Evolutionary conservation across 1,139 yeast species (phyloP), one percentile per base, ranked within the genome.

Genomic region (Hansenula lynferdii): DNA sequence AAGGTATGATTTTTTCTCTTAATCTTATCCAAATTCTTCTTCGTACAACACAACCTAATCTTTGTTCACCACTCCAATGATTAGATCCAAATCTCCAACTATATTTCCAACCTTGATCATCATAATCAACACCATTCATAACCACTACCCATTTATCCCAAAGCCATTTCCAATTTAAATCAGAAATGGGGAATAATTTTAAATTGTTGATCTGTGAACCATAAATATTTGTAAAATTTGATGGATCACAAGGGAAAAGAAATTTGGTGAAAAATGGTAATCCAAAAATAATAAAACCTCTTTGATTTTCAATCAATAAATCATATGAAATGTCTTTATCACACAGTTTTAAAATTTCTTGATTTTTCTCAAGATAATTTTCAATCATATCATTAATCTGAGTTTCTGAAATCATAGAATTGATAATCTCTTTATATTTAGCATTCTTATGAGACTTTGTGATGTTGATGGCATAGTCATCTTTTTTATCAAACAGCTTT

Each of bases 21-120:
- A 67, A 51, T 38, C 85, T 58, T 9, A 78, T 64, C 87, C 87
- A 81, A 2, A 79, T 58, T 36, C 89, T 57, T 42, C 84, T 59
- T 42, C 90, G 57, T 1, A 80, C 79, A 50, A 75, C 72, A 45
- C 68, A 69, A 5, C 79, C 79, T 43, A 73, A 62, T 30, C 71
- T 67, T 34, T 73, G 75, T 38, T 67, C 68, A 2, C 85, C 85
- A 50, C 73, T 72, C 90, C 90, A 82, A 37, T 65, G 58, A 8
- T 51, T 53, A 36, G 73, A 67, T 6, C 62, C 61, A 50, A 80
- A 80, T 24, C 68, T 44, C 47, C 66, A 60, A 28, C 82, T 70
- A 53, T 82, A 82, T 16, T 70, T 59, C 89, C 89, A 82, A 3
- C 90, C 90, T 50, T 78, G 80, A 45, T 80, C 86, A 52, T 81